Conservation (phyloP, 495 filamentous ascomycete species). For the Penicillium salamii region DNA sequence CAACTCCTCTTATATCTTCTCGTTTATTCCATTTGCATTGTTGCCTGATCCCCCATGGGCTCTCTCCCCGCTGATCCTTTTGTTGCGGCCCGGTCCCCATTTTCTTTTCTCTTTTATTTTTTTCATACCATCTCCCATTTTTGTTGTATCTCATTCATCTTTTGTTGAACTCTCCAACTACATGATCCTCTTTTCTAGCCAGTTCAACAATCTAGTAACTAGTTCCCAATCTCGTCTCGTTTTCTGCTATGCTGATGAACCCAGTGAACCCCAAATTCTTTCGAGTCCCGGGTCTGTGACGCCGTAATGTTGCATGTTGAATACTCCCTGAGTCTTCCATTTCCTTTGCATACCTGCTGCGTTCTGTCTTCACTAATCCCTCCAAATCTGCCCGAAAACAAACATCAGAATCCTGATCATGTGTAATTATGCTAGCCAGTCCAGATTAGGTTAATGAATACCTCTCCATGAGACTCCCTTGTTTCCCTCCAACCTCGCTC, state of each 20-base stretch:
- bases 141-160: slow-evolving; percentile 37
- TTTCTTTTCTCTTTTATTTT: slow-evolving; percentile 15
- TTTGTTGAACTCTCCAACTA: slow-evolving; percentile 36
- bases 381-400: no score
- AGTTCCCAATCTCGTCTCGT: slow-evolving; percentile 24
- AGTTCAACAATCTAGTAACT: slow-evolving; percentile 36
- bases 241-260: slow-evolving; percentile 1
- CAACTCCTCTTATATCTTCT: slow-evolving; percentile 14
- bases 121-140: slow-evolving; percentile 39
- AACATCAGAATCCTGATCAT: background rate
- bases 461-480: background rate
- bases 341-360: no score
- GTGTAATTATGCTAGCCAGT: slow-evolving; percentile 1
- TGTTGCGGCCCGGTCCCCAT: slow-evolving; percentile 21
- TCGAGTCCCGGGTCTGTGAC: background rate
- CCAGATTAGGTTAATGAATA: background rate
- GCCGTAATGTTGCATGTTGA: background rate
- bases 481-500: no score
- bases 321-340: background rate
- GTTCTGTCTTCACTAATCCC: no score
- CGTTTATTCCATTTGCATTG: slow-evolving; percentile 19
- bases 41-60: slow-evolving; percentile 16
- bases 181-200: slow-evolving; percentile 36
- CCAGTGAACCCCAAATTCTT: background rate
- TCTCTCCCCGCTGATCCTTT: slow-evolving; percentile 23